A percentile compares a stretch with the other conserved stretches of the same genome.
phyloP scores from a whole-genome alignment of 1,284 basidiomycete species.

The Moniliophthora roreri region DNA sequence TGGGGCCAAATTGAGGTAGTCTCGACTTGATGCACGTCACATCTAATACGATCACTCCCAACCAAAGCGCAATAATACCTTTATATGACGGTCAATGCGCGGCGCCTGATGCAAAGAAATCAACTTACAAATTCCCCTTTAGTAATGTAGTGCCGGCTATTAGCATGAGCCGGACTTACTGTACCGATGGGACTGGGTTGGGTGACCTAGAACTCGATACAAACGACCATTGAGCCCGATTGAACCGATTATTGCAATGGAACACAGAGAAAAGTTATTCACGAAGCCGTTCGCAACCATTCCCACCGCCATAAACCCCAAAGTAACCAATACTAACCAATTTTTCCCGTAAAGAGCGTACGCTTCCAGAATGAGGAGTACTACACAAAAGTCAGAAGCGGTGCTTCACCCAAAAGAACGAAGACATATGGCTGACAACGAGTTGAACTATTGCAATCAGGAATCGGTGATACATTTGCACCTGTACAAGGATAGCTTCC shows the following conservation, averaged over 20 bases:
- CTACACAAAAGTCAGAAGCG: not conserved
- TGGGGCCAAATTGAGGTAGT: too few species aligned
- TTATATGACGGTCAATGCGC: not conserved
- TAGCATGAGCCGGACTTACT: not conserved
- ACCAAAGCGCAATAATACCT: constrained; percentile 8
- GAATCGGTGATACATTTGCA: constrained; percentile 5
- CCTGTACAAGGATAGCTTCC: not conserved
- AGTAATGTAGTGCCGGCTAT: not conserved
- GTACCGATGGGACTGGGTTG: not conserved
- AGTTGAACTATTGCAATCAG: constrained; percentile 5
- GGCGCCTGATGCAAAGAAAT: not conserved
- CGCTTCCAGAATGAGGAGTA: constrained; percentile 5
- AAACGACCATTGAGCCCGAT: constrained; percentile 3
- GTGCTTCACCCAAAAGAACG: not conserved
- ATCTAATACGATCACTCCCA: constrained; percentile 6
- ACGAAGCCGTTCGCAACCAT: constrained; percentile 8
- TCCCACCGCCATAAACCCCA: not conserved
- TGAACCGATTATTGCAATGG: not conserved
- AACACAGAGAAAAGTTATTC: not conserved
- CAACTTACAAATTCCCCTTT: constrained; percentile 7
- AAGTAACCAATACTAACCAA: not conserved
- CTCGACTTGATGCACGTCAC: not conserved
- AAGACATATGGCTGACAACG: constrained; percentile 3
- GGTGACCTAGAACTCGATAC: not conserved
- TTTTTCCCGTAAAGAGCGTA: constrained; percentile 7